phyloP scores from a whole-genome alignment of 352 stramenopile genomes.

The Pythium phragmitis region DNA sequence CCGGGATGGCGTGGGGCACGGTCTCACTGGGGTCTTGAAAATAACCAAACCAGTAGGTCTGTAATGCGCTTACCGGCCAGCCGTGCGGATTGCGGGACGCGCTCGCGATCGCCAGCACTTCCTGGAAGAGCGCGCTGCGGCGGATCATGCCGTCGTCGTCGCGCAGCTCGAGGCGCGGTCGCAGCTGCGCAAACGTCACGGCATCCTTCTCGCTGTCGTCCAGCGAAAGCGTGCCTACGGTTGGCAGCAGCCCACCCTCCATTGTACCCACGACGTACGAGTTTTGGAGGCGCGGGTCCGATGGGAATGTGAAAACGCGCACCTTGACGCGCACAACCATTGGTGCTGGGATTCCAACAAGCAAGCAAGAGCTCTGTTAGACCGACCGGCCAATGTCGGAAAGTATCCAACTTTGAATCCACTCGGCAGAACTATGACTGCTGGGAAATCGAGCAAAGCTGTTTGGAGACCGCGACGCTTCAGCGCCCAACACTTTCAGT shows the following conservation, averaged over 20 bases:
- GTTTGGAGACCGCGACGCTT: neutral
- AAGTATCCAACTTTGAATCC: neutral
- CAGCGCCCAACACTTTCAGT: neutral
- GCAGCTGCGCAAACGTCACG: slow-evolving; percentile 64
- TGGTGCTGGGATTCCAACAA: neutral
- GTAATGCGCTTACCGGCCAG: slow-evolving; percentile 59
- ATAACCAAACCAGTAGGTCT: slow-evolving; percentile 80
- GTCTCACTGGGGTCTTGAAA: slow-evolving; percentile 43
- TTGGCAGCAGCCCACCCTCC: slow-evolving; percentile 52
- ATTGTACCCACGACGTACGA: slow-evolving; percentile 74
- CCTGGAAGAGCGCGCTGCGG: slow-evolving; percentile 73
- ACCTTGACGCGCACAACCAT: slow-evolving; percentile 61
- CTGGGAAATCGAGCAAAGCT: neutral
- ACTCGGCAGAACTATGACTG: too few species aligned
- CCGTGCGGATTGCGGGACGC: slow-evolving; percentile 57
- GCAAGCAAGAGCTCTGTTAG: neutral
- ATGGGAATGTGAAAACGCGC: slow-evolving; percentile 76
- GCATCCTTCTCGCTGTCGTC: slow-evolving; percentile 53
- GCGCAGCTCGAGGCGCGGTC: slow-evolving; percentile 65
- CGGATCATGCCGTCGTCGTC: slow-evolving; percentile 63
- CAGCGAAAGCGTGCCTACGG: slow-evolving; percentile 63
- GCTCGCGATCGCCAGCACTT: slow-evolving; percentile 64
- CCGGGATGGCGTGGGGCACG: slow-evolving; percentile 44
- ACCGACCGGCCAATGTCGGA: neutral
- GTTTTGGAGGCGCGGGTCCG: slow-evolving; percentile 64